Evolutionary conservation across 164 flowering plant genomes (phyloP).

Genomic region (Echeveria elegans): DNA sequence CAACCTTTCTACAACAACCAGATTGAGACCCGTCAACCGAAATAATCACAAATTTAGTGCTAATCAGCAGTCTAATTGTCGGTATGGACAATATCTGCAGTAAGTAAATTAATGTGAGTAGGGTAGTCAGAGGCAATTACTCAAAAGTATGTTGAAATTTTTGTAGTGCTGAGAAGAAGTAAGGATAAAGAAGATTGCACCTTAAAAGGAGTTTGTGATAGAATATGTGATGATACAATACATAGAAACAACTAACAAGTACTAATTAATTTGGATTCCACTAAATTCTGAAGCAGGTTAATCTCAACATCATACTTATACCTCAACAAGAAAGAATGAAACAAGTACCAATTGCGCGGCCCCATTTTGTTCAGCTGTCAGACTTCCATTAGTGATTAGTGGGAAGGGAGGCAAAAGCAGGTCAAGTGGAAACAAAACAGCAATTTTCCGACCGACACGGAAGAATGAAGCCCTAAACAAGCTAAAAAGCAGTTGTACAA

Average conservation of each 20-base stretch:
- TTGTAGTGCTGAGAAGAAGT: no score
- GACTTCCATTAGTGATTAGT: not conserved
- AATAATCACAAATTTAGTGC: not conserved
- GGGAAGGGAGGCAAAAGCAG: not conserved
- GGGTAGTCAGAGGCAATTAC: not conserved
- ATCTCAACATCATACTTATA: not conserved
- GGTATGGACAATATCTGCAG: not conserved
- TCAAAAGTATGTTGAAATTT: not conserved
- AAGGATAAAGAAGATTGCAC: no score
- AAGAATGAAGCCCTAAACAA: no score
- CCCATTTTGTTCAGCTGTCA: not conserved
- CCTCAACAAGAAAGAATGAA: not conserved
- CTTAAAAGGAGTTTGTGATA: no score
- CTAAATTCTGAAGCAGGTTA: not conserved
- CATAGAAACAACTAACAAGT: no score
- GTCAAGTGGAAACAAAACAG: not conserved
- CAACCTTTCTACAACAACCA: not conserved
- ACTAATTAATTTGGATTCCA: no score
- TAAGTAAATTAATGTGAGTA: not conserved
- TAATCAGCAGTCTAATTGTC: not conserved
- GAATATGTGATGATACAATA: no score
- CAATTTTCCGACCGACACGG: not conserved
- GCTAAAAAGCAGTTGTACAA: no score
- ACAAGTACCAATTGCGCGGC: not conserved
- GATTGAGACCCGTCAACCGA: constrained; percentile 5